A percentile compares a stretch with the other conserved stretches of the same genome.
These are phyloP conservation scores for Rhizopogon roseolus DNA, from an alignment of 768 basidiomycete species.

Conservation along the genomic window DNA sequence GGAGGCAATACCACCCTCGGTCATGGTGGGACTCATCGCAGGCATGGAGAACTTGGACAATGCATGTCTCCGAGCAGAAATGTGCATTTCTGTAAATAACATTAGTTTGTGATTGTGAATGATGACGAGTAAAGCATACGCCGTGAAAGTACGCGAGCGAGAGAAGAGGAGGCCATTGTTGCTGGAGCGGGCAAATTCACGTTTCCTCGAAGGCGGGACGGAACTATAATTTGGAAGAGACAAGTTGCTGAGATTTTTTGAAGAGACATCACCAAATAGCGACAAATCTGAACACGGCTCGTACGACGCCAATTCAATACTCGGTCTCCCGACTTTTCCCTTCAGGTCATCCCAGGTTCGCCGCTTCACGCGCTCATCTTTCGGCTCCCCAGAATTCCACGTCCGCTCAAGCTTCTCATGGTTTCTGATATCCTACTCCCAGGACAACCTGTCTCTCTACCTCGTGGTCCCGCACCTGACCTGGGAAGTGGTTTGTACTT, in stretches of 20 bases:
- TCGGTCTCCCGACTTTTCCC: conserved; percentile 10
- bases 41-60: conserved; percentile 92
- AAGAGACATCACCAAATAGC: conserved; percentile 29
- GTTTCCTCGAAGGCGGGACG: conserved; percentile 13
- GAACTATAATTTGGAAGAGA: conserved; percentile 7
- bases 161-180: conserved; percentile 50
- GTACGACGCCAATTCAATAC: conserved; percentile 4
- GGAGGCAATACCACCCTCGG: conserved; percentile 93
- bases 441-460: conserved; percentile 68
- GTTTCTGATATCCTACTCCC: conserved; percentile 48
- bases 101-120: background rate
- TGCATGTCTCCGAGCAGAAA: conserved; percentile 71
- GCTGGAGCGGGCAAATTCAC: conserved; percentile 16
- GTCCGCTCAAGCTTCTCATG: conserved; percentile 17
- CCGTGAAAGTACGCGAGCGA: conserved; percentile 64
- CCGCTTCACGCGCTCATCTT: background rate
- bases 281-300: conserved; percentile 18
- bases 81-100: conserved; percentile 63
- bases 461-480: conserved; percentile 49
- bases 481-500: conserved; percentile 65
- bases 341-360: background rate
- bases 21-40: conserved; percentile 99
- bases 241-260: conserved; percentile 14
- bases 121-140: conserved; percentile 36
- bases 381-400: background rate